Conservation (phyloP, 345 rosid genomes). For the Diplotaxis tenuifolia region DNA sequence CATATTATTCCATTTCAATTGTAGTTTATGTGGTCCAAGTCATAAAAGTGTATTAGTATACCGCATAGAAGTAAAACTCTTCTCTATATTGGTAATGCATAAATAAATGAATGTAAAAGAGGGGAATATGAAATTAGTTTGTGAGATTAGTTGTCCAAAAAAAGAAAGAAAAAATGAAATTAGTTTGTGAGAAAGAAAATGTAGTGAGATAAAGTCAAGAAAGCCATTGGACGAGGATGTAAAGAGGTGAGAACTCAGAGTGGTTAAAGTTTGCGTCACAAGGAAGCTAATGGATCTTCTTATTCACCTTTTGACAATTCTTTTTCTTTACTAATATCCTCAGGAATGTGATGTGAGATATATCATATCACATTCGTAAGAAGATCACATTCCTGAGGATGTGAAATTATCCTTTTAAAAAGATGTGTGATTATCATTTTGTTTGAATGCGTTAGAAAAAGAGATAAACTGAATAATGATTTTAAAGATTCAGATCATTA, state of each 20-base stretch:
- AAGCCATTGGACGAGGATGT: background rate
- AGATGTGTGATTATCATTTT: too few relatives aligned
- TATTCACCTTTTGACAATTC: background rate
- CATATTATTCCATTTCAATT: constrained; percentile 3
- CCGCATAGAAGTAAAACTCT: background rate
- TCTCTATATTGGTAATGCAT: background rate
- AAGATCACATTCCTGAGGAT: too few relatives aligned
- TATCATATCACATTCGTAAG: too few relatives aligned
- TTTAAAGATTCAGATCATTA: too few relatives aligned
- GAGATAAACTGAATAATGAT: too few relatives aligned
- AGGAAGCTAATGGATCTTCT: constrained; percentile 28
- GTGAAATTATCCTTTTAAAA: too few relatives aligned
- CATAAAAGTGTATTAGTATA: background rate
- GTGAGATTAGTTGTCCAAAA: too few relatives aligned
- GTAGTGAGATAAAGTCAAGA: constrained; percentile 14
- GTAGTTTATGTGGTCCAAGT: constrained; percentile 12
- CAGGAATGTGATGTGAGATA: background rate
- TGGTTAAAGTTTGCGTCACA: constrained; percentile 37
- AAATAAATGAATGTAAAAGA: background rate
- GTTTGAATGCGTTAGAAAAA: too few relatives aligned
- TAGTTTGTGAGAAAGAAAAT: background rate
- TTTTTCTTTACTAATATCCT: background rate
- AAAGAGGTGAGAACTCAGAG: constrained; percentile 35
- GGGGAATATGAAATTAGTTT: constrained; percentile 1
- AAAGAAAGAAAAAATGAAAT: too few relatives aligned